phyloP scores from a whole-genome alignment of 1,284 basidiomycete genomes.

The Cryptococcus neoformans region DNA sequence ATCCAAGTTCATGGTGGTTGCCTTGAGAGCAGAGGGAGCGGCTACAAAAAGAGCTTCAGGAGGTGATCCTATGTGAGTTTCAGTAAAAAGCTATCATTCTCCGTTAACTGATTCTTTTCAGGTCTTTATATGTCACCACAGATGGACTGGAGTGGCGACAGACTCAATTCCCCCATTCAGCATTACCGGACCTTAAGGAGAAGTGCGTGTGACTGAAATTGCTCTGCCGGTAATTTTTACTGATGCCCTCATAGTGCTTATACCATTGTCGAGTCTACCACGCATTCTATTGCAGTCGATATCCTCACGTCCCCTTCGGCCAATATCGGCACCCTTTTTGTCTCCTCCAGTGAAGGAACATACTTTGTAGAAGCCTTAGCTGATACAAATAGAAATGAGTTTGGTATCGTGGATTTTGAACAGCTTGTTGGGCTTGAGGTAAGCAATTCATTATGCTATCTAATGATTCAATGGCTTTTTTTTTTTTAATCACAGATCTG shows the following conservation, averaged over 20 bases:
- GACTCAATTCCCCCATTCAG: constrained; percentile 49
- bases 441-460: background rate
- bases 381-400: constrained; percentile 83
- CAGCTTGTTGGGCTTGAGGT: constrained; percentile 79
- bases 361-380: constrained; percentile 89
- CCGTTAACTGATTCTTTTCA: constrained; percentile 6
- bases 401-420: constrained; percentile 93
- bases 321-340: constrained; percentile 84
- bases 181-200: constrained; percentile 37
- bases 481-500: background rate
- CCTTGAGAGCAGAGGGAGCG: constrained; percentile 57
- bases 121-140: constrained; percentile 75
- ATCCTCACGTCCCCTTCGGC: constrained; percentile 73
- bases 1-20: constrained; percentile 84
- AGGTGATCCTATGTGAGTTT: constrained; percentile 58
- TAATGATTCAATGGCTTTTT: background rate
- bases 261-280: constrained; percentile 90
- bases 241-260: constrained; percentile 63
- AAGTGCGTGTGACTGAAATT: constrained; percentile 8
- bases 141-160: constrained; percentile 70
- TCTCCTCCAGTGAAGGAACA: constrained; percentile 91
- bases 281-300: constrained; percentile 90
- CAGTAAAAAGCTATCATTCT: background rate
- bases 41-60: constrained; percentile 39
- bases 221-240: background rate